These are phyloP conservation scores for Plantago major DNA, from an alignment of 257 asterid species.

Conservation along the genomic window DNA sequence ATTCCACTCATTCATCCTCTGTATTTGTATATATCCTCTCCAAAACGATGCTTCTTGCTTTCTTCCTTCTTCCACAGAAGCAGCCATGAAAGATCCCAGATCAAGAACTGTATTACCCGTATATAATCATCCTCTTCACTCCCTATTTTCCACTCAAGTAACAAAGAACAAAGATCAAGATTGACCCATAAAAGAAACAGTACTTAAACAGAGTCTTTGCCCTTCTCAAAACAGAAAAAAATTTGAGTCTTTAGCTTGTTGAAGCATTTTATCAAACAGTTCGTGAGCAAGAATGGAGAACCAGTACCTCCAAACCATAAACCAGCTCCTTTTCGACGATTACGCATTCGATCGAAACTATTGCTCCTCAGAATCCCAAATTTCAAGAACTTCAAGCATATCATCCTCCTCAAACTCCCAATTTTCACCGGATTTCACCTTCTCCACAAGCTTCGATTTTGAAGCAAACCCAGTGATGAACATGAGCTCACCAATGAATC, in stretches of 20 bases:
- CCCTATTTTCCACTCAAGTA: conserved; percentile 39
- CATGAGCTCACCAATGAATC: background rate
- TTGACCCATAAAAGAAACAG: background rate
- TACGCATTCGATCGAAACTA: conserved; percentile 38
- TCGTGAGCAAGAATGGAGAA: background rate
- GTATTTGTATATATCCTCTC: background rate
- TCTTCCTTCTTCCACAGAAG: conserved; percentile 23
- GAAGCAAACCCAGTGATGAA: conserved; percentile 28
- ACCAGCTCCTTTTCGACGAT: conserved; percentile 73
- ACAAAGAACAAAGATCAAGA: background rate
- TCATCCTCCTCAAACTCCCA: background rate
- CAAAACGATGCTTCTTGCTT: conserved; percentile 30
- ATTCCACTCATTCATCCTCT: background rate
- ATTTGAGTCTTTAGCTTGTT: background rate
- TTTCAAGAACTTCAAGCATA: conserved; percentile 35
- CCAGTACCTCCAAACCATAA: conserved; percentile 53
- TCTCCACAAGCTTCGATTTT: conserved; percentile 24
- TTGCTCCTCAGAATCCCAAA: conserved; percentile 24
- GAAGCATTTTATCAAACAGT: conserved; percentile 19
- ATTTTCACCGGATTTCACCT: conserved; percentile 24
- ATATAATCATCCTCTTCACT: conserved; percentile 28
- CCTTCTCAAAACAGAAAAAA: background rate
- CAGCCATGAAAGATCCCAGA: conserved; percentile 31
- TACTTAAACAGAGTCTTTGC: no score
- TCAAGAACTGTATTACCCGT: conserved; percentile 9